Evolutionary conservation across 164 flowering plant genomes (phyloP), one percentile per base, ranked within the genome.

Genomic region (Magnolia sinica): DNA sequence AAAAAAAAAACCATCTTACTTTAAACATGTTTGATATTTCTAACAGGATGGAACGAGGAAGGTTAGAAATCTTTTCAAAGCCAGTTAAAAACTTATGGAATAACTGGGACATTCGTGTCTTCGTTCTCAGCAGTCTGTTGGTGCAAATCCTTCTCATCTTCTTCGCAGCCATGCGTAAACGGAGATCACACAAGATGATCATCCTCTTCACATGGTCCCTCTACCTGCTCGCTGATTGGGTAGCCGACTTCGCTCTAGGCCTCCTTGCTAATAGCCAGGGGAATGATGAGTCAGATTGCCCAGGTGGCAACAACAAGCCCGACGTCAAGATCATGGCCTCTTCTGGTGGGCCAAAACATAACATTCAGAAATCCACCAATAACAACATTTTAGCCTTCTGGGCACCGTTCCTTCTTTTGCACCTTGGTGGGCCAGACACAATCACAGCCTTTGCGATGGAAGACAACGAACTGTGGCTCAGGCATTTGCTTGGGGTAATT

Each of bases 351-450:
- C 22, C 73, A 10, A 50, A 10, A 2, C 8, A 10, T 7, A 71
- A 2, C 31, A 3, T 3, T 23, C 3, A 8, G 22, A 19, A 45
- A 7, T 61, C 58, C 7, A 71, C 13, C 50, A 68, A 66, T 27
- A 55, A 18, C 2, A 81, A 83, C 9, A 76, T 89, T 11, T 76
- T 81, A 8, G 87, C 87, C 0, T 87, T 87, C 27, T 89, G 92
- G 92, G 85, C 92, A n/a, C 90, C 90, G 0, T 87, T 89, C 74
- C 88, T 89, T 11, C 68, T 89, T 55, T 59, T 89, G 2, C 92
- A 89, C 72, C 88, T 87, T n/a, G 92, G 92, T 18, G 92, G 92
- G n/a, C 90, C 92, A 1, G 92, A 89, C 79, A 86, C 88, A 63
- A 89, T 87, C 31, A 89, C 92, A 9, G 89, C 92, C 6, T 83